Percentiles rank a stretch among this genome's conserved stretches.
Evolutionary conservation across 331 rosid species (phyloP).

Genomic region (Pyracantha coccinea): DNA sequence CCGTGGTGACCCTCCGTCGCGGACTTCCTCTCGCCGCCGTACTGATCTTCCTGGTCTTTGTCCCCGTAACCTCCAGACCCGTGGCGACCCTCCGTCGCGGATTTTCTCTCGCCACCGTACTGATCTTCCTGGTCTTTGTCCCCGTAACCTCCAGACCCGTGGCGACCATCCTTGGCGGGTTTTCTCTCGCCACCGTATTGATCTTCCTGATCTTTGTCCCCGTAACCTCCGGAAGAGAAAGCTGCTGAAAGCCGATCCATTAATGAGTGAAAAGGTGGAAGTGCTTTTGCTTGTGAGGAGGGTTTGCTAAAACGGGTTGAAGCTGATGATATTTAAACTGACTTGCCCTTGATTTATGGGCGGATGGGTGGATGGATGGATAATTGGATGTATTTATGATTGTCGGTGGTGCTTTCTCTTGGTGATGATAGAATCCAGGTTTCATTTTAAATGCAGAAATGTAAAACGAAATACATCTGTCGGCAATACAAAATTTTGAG

Average conservation of each 20-base stretch:
- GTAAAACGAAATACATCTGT: no score
- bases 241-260: not conserved
- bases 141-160: not conserved
- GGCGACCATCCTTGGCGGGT: not conserved
- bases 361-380: not conserved
- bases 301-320: not conserved
- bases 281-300: not conserved
- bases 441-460: not conserved
- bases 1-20: not conserved
- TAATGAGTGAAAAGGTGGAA: not conserved
- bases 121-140: not conserved
- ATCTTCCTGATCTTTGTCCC: not conserved
- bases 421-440: not conserved
- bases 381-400: no score
- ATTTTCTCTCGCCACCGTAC: not conserved
- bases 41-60: not conserved
- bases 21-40: not conserved
- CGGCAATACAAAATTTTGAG: rapidly evolving
- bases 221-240: not conserved
- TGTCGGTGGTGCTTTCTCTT: not conserved
- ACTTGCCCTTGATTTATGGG: not conserved
- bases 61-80: not conserved
- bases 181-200: not conserved
- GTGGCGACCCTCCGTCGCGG: not conserved
- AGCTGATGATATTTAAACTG: not conserved